These are phyloP conservation scores for Neurospora sp. DNA, from an alignment of 495 filamentous ascomycete genomes.

Conservation along the genomic window DNA sequence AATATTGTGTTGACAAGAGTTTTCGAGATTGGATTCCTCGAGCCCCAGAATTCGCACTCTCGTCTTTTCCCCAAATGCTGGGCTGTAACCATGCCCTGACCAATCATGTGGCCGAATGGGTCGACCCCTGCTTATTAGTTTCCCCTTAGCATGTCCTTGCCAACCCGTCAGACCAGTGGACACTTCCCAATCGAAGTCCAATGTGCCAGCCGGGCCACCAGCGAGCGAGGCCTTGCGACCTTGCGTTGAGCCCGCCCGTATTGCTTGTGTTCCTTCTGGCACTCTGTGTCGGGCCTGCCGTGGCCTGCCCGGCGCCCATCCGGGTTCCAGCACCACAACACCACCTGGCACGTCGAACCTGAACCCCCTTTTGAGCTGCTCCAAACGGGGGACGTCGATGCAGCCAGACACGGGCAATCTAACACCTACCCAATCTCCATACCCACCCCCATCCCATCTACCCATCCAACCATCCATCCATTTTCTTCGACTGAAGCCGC, in stretches of 20 bases:
- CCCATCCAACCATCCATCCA: neutral
- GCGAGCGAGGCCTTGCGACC: neutral
- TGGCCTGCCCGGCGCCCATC: neutral
- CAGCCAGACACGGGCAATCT: conserved; percentile 14
- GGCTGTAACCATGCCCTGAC: neutral
- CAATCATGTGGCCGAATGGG: conserved; percentile 12
- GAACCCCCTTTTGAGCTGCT: conserved; percentile 26
- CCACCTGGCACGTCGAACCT: conserved; percentile 6
- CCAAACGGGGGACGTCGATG: conserved; percentile 4
- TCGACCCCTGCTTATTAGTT: conserved; percentile 16
- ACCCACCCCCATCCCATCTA: neutral
- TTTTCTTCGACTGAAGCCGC: conserved; percentile 2
- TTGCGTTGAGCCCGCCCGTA: neutral
- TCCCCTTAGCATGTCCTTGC: conserved; percentile 11
- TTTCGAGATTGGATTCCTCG: conserved; percentile 2
- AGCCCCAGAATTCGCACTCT: conserved; percentile 1
- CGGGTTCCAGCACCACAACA: neutral
- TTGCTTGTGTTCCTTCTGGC: neutral
- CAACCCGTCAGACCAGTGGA: conserved; percentile 2
- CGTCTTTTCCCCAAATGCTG: neutral
- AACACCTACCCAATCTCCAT: neutral
- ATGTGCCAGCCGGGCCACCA: conserved; percentile 4
- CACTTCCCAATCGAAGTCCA: conserved; percentile 9
- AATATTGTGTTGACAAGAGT: neutral
- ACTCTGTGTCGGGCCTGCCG: neutral